These are phyloP conservation scores for Yueomyces sp. DNA, from an alignment of 805 yeast genomes.

Conservation along the genomic window DNA sequence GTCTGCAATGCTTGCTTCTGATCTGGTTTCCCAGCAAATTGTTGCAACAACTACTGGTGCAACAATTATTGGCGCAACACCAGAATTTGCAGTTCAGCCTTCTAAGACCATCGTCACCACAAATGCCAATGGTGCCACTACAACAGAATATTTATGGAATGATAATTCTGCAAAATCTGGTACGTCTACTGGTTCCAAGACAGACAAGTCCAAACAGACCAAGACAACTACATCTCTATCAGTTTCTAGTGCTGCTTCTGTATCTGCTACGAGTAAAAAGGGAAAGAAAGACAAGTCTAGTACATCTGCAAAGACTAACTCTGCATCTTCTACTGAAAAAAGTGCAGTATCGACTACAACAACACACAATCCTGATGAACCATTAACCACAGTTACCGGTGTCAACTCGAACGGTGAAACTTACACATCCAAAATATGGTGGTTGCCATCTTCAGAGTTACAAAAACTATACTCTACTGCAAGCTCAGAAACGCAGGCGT, in stretches of 20 bases:
- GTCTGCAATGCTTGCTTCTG: background rate
- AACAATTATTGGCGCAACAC: background rate
- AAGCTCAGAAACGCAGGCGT: background rate
- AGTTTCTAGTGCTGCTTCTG: background rate
- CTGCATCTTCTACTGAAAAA: background rate
- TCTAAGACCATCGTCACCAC: slow-evolving; percentile 11
- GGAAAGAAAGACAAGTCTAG: background rate
- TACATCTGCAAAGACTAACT: background rate
- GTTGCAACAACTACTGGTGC: background rate
- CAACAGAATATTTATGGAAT: slow-evolving; percentile 12
- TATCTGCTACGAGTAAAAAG: background rate
- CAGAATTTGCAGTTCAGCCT: slow-evolving; percentile 7
- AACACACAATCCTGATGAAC: slow-evolving; percentile 1
- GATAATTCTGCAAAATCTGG: slow-evolving; percentile 3
- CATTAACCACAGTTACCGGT: slow-evolving; percentile 10
- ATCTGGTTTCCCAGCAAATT: background rate
- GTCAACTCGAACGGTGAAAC: slow-evolving; percentile 12
- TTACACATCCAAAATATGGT: slow-evolving; percentile 20
- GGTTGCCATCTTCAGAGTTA: slow-evolving; percentile 16
- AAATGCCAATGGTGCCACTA: slow-evolving; percentile 8
- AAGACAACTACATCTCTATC: background rate
- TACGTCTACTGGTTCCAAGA: background rate
- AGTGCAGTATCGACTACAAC: background rate
- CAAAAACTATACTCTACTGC: background rate
- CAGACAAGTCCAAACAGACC: background rate